Base-by-base conservation (phyloP, 139 green algal genomes). In the Asterochloris erici region DNA sequence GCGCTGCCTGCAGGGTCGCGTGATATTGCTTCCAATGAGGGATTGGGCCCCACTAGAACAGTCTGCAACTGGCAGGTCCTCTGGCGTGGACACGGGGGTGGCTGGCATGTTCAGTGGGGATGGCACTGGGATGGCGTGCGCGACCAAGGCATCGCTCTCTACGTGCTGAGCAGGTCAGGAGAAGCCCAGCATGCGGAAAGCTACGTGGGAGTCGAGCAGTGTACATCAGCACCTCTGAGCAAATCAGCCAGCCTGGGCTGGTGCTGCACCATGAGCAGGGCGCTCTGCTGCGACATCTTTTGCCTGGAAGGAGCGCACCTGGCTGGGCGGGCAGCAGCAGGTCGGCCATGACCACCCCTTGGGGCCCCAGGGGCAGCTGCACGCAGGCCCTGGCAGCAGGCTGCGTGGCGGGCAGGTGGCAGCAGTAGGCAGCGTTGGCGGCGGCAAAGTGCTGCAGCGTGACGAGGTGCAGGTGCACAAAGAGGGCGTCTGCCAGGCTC, bases 391-490 rank as follows among this genome's bases (percentile, higher is more conserved):
- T 85, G 24, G 95, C 94, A 21, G 95, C 90, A 11, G 95, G 95
- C 83, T 91, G 85, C 26, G 92, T 66, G 13, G 82, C 63, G 0
- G 94, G 93, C 47, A 99, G 88, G 79, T 90, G 75, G 23, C 77
- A 81, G 76, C 83, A 90, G 87, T 99, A 99, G 10, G 88, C 93
- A 14, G 54, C 84, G 83, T 99, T 99, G 54, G 90, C 91, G 0
- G 85, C 88, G 0, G 74, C 92, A 91, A 99, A 99, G 77, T 96
- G 83, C 4, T 77, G 79, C 95, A 99, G 98, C 88, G 96, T 88
- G 26, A 81, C 76, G 62, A 99, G 85, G 85, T 94, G 96, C 23
- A 99, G 82, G 84, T 96, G 92, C 81, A 98, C 90, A 84, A 95
- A 98, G 27, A 98, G 63, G 19, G 82, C 86, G 68, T 88, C 64